Evolutionary conservation across 306 rosid genomes (phyloP), one percentile per base, ranked within the genome.

Genomic region (Clitoria ternatea): DNA sequence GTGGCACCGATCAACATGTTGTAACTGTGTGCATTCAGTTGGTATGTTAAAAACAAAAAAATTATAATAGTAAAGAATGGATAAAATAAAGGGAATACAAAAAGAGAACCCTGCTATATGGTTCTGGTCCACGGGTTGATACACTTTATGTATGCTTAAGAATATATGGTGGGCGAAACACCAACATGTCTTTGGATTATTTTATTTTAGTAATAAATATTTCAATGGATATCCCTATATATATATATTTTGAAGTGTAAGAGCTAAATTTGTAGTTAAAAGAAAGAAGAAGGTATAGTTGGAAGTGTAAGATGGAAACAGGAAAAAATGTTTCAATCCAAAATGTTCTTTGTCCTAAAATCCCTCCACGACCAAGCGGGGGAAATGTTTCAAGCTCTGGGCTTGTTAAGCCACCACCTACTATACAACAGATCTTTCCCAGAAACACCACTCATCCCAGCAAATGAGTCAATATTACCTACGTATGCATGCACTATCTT

Each of bases 131-230:
- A 14, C 12, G 66, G 24, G 2, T 9, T 9, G 44, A 32, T 7
- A 60, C 39, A 22, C 42, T 18, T 33, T 18, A 4, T 23, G 53
- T 1, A 12, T 22, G 53, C 52, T 39, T 37, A 23, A 40, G 69
- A 63, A 63, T 63, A 63, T 42, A 63, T 63, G 69, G 69, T 63
- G 52, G 69, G 69, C 37, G n/a, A 63, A 63, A 40, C 53, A n/a
- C 37, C 50, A 1, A 12, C 32, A 61, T 22, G 33, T 26, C 54
- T 18, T 18, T n/a, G 32, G 48, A 61, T 11, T 36, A 63, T 40
- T 40, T 39, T 23, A 63, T 22, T 60, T 1, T 17, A 27, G n/a
- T 13, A 5, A 18, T 49, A 61, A 61, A 61, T 18, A 3, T 8
- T 17, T 35, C 20, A 11, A 60, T 33, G 3, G 3, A 33, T 18